Conservation (phyloP, 768 basidiomycete genomes). For the Lactarius vividus region DNA sequence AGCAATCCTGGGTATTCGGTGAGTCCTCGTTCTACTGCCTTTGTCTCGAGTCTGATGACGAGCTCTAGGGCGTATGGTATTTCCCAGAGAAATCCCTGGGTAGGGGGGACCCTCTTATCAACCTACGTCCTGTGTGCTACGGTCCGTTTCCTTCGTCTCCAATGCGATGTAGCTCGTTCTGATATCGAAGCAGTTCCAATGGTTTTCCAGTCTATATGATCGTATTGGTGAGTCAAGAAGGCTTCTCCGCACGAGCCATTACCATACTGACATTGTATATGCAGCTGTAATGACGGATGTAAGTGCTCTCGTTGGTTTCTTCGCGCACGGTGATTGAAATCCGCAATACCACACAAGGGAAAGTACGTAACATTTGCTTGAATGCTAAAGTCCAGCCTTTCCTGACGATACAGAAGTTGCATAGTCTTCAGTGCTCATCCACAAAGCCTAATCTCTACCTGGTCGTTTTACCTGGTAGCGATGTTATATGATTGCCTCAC, state of each 20-base stretch:
- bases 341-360: slow-evolving; percentile 31
- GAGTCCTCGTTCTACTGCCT: slow-evolving; percentile 14
- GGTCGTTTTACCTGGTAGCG: slow-evolving; percentile 56
- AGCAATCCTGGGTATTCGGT: slow-evolving; percentile 61
- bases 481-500: slow-evolving; percentile 57
- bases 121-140: slow-evolving; percentile 42
- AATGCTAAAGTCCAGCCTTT: background rate
- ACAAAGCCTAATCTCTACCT: slow-evolving; percentile 40
- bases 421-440: slow-evolving; percentile 36
- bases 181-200: slow-evolving; percentile 43
- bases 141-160: slow-evolving; percentile 38
- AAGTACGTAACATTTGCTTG: slow-evolving; percentile 32
- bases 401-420: slow-evolving; percentile 42
- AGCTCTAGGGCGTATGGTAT: slow-evolving; percentile 53
- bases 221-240: slow-evolving; percentile 44
- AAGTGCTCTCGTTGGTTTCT: background rate
- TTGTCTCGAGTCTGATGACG: background rate
- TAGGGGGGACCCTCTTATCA: slow-evolving; percentile 40
- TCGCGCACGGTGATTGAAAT: background rate
- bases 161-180: slow-evolving; percentile 21
- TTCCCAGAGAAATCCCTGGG: slow-evolving; percentile 42
- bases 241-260: background rate
- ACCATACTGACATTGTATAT: slow-evolving; percentile 21
- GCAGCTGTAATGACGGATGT: slow-evolving; percentile 13
- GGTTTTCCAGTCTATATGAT: slow-evolving; percentile 52